Percentiles rank a stretch among this genome's conserved stretches.
Evolutionary conservation across 495 filamentous ascomycete genomes (phyloP).

Genomic region (Tuber calosporum): DNA sequence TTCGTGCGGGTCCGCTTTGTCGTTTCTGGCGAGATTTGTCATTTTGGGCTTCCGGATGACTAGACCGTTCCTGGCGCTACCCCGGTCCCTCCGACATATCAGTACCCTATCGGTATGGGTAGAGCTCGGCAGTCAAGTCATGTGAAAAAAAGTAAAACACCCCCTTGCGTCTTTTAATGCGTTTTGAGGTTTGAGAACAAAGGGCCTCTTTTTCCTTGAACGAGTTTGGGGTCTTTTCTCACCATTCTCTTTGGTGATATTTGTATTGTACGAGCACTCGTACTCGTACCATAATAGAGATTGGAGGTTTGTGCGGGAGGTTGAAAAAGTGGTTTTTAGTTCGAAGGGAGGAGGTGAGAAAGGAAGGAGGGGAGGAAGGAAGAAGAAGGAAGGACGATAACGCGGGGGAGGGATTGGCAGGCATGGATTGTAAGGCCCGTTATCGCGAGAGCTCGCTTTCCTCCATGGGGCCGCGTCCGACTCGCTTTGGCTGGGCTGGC

Average conservation of each 20-base stretch:
- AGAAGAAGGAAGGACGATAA: background rate
- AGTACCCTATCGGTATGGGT: slow-evolving; percentile 27
- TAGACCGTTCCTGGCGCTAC: slow-evolving; percentile 8
- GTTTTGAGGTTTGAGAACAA: slow-evolving; percentile 20
- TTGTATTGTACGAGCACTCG: too few species aligned
- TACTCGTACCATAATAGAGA: background rate
- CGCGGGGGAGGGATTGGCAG: background rate
- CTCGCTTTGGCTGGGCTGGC: slow-evolving; percentile 8
- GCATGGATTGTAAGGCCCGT: background rate
- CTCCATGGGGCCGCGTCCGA: background rate
- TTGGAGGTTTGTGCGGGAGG: background rate
- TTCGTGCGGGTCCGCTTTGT: slow-evolving; percentile 36
- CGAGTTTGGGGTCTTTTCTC: slow-evolving; percentile 18
- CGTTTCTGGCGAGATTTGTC: slow-evolving; percentile 35
- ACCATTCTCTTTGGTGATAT: background rate
- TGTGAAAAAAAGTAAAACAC: slow-evolving; percentile 27
- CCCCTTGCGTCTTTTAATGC: background rate
- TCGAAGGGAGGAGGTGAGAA: background rate
- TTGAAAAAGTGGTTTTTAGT: background rate
- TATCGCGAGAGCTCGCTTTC: background rate
- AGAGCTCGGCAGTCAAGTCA: slow-evolving; percentile 17
- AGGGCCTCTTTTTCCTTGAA: slow-evolving; percentile 20
- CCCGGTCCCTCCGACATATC: background rate
- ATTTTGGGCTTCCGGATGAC: slow-evolving; percentile 34
- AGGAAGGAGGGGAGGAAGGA: background rate